These are phyloP conservation scores for Aspergillus ibericus DNA, from an alignment of 2,329 filamentous ascomycete species.

Conservation along the genomic window DNA sequence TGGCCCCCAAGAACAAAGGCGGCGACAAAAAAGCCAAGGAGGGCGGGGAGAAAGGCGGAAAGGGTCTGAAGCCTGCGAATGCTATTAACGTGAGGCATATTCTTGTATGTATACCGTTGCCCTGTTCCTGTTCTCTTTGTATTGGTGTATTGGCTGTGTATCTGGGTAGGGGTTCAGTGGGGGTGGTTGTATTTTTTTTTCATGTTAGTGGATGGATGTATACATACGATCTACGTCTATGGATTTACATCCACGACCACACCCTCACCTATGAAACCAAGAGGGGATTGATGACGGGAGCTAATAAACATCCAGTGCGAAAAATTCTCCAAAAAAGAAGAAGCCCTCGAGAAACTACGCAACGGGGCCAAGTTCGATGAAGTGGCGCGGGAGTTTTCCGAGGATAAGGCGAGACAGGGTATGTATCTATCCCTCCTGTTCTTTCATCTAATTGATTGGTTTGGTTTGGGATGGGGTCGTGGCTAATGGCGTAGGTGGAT, in stretches of 20 bases:
- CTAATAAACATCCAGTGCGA: conserved; percentile 57
- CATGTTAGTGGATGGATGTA: background rate
- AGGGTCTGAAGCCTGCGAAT: conserved; percentile 57
- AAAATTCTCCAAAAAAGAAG: conserved; percentile 66
- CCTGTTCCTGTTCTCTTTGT: background rate
- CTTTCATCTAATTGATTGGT: conserved; percentile 8
- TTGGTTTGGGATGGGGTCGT: background rate
- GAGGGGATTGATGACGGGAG: too few relatives aligned
- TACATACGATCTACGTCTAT: background rate
- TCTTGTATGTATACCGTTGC: conserved; percentile 43
- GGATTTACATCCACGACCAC: too few relatives aligned
- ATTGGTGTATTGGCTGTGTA: background rate
- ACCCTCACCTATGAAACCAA: too few relatives aligned
- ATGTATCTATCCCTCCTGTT: conserved; percentile 13
- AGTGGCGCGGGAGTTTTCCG: conserved; percentile 63
- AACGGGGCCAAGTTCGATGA: conserved; percentile 65
- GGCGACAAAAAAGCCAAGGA: conserved; percentile 42
- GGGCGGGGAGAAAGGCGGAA: conserved; percentile 32
- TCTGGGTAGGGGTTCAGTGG: too few relatives aligned
- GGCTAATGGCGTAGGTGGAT: conserved; percentile 50
- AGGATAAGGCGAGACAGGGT: conserved; percentile 65
- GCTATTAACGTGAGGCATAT: conserved; percentile 68
- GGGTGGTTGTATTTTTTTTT: too few relatives aligned
- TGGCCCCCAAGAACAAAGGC: conserved; percentile 47
- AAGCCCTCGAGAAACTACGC: conserved; percentile 61